phyloP scores from a whole-genome alignment of 768 basidiomycete genomes.

The Hypholoma fasciculare region DNA sequence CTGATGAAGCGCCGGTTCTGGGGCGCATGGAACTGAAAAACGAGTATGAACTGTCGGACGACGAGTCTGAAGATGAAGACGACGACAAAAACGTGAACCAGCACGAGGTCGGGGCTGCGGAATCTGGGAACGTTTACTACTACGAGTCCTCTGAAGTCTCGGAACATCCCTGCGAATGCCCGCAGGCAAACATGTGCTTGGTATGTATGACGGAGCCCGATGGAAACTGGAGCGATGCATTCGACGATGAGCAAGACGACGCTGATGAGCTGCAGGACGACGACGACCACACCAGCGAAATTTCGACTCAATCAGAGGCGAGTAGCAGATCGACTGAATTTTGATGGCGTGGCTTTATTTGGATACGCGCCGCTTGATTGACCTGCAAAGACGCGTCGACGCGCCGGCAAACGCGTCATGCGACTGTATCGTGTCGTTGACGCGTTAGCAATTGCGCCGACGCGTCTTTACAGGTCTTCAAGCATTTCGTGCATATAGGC shows the following conservation, averaged over 20 bases:
- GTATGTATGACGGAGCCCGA: not conserved
- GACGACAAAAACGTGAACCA: not conserved
- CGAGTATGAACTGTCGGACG: not conserved
- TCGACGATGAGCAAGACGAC: not conserved
- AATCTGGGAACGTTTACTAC: not conserved
- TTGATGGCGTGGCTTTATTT: too few relatives aligned
- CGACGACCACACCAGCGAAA: not conserved
- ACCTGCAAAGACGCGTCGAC: not conserved
- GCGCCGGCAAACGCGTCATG: too few relatives aligned
- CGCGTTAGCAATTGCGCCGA: too few relatives aligned
- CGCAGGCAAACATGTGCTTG: not conserved
- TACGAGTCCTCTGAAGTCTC: not conserved
- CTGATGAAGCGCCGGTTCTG: too few relatives aligned
- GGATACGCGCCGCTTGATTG: too few relatives aligned
- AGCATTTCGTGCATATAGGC: too few relatives aligned
- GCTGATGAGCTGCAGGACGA: not conserved
- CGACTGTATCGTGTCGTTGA: too few relatives aligned
- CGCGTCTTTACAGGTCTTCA: too few relatives aligned
- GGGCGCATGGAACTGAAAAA: not conserved
- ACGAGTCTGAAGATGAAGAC: too few relatives aligned
- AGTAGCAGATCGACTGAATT: not conserved
- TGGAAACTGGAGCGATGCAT: not conserved
- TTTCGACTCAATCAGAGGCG: not conserved
- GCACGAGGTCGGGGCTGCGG: not conserved
- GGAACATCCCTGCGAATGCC: not conserved